phyloP scores from a whole-genome alignment of 495 filamentous ascomycete species.

The Hapsidospora chrysogenum region DNA sequence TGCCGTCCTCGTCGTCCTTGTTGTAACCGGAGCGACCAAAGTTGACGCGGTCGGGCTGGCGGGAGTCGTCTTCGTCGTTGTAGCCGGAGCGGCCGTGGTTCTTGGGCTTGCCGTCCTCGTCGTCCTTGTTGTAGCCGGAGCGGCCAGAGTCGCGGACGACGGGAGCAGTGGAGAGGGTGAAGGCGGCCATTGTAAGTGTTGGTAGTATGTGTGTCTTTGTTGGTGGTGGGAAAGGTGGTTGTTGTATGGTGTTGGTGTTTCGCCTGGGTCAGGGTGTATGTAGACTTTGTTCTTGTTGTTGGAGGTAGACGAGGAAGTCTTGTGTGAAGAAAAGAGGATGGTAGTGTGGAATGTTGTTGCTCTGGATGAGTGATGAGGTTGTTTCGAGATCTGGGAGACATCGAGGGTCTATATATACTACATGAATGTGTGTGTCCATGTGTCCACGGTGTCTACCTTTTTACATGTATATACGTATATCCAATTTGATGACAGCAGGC shows the following conservation, averaged over 20 bases:
- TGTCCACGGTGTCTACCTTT: no score
- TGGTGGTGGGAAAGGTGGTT: conserved; percentile 4
- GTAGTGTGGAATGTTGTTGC: conserved; percentile 1
- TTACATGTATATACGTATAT: no score
- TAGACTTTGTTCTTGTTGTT: neutral
- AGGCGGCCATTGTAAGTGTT: conserved; percentile 22
- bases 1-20: conserved; percentile 20
- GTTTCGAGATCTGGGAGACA: no score
- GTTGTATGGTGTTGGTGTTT: neutral
- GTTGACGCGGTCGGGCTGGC: conserved; percentile 2
- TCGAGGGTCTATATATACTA: no score
- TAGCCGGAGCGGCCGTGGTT: conserved; percentile 26
- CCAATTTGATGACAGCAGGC: no score
- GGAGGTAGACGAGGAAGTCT: neutral
- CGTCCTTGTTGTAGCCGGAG: conserved; percentile 26
- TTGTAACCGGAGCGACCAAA: conserved; percentile 26
- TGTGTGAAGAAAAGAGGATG: neutral
- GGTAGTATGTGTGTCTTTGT: conserved; percentile 3
- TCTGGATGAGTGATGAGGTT: no score
- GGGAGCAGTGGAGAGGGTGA: conserved; percentile 22
- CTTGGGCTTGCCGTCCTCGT: conserved; percentile 22
- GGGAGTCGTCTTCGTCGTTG: neutral
- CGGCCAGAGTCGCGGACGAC: conserved; percentile 33
- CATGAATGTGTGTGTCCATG: neutral
- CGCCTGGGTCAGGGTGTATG: neutral